These are phyloP conservation scores for Diplocarpon rosae DNA, from an alignment of 2,329 filamentous ascomycete species.

Conservation along the genomic window DNA sequence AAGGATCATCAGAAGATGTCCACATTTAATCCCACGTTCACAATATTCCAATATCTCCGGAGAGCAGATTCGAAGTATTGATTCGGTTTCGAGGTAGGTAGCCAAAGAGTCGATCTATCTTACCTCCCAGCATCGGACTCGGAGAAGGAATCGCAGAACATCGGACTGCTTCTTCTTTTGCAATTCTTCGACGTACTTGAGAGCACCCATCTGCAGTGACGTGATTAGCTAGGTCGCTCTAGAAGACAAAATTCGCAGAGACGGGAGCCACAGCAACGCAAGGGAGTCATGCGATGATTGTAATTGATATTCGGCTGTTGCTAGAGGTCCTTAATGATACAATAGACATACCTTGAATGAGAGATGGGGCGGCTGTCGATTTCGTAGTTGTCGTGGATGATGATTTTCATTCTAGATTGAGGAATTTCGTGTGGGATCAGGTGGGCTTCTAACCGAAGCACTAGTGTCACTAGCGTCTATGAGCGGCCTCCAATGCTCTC, in stretches of 20 bases:
- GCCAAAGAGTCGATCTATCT: conserved; percentile 37
- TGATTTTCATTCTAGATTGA: neutral
- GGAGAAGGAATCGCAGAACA: conserved; percentile 99
- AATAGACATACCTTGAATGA: conserved; percentile 10
- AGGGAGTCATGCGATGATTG: neutral
- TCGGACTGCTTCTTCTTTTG: conserved; percentile 99
- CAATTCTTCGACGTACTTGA: conserved; percentile 99
- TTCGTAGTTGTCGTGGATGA: conserved; percentile 8
- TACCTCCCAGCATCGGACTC: conserved; percentile 99
- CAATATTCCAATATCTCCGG: conserved; percentile 23
- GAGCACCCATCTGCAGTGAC: conserved; percentile 58
- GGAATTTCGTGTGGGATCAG: neutral
- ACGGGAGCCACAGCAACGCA: neutral
- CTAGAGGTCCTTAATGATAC: neutral
- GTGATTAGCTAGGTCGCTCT: neutral
- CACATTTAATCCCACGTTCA: conserved; percentile 20
- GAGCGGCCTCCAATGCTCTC: neutral
- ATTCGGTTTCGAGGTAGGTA: conserved; percentile 18
- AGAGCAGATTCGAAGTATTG: conserved; percentile 27
- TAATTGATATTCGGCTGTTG: neutral
- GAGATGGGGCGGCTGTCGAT: conserved; percentile 5
- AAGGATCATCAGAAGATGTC: conserved; percentile 36
- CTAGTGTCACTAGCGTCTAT: neutral
- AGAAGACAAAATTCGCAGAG: neutral
- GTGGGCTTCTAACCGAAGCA: neutral